Conservation (phyloP, 148 eudicot species). For the Chenopodium quinoa region DNA sequence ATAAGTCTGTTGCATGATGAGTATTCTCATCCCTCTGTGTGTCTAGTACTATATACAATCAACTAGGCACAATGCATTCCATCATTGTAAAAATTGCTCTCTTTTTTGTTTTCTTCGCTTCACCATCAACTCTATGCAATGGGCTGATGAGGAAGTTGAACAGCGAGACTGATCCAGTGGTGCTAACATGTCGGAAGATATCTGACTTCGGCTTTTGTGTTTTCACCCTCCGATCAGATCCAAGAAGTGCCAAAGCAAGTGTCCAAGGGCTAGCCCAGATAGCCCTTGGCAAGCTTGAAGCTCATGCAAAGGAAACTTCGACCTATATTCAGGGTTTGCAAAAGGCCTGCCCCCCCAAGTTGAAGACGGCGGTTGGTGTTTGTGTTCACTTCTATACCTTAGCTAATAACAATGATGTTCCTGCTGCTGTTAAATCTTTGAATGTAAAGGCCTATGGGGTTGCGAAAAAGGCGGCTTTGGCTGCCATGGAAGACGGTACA, state of each 20-base stretch:
- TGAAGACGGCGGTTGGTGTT: not conserved
- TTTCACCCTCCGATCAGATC: conserved; percentile 24
- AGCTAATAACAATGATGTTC: conserved; percentile 16
- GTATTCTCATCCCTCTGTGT: not conserved
- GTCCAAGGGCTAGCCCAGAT: conserved; percentile 7
- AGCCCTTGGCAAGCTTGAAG: conserved; percentile 16
- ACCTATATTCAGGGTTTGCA: conserved; percentile 8
- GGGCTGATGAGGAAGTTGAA: conserved; percentile 19
- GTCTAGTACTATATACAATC: not conserved
- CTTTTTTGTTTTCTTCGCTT: not conserved
- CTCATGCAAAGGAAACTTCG: conserved; percentile 8
- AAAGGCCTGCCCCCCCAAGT: not conserved
- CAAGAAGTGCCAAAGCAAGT: conserved; percentile 10
- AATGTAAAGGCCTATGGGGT: conserved; percentile 15
- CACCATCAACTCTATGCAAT: conserved; percentile 21
- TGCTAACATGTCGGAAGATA: conserved; percentile 18
- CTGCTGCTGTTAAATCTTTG: conserved; percentile 2
- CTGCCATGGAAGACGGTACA: conserved; percentile 15
- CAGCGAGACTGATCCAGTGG: conserved; percentile 14
- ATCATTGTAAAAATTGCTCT: not conserved
- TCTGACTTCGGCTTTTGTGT: conserved; percentile 26
- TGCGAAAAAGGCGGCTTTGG: conserved; percentile 2
- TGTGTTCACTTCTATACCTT: conserved; percentile 9
- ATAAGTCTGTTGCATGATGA: not conserved
- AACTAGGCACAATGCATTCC: not conserved